A percentile compares a stretch with the other conserved stretches of the same genome.
These are phyloP conservation scores for Metarhizium rileyi DNA, from an alignment of 2,329 filamentous ascomycete species.

Conservation along the genomic window DNA sequence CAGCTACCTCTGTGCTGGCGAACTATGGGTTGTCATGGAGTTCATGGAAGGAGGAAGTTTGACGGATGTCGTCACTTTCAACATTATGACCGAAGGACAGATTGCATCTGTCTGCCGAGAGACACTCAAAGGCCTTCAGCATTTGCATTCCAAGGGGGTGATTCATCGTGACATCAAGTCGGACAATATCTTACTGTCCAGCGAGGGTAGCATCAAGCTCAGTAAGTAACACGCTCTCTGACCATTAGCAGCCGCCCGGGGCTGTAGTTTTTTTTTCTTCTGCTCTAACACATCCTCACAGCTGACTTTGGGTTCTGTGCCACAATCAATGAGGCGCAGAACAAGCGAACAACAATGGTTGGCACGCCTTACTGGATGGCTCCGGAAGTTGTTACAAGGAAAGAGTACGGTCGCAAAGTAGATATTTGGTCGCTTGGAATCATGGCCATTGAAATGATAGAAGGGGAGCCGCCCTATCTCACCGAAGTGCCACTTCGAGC, in stretches of 20 bases:
- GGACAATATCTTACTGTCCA: slow-evolving; percentile 88
- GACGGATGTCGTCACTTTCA: slow-evolving; percentile 97
- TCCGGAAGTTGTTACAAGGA: slow-evolving; percentile 90
- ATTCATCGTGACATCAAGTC: slow-evolving; percentile 99
- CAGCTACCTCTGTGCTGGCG: slow-evolving; percentile 80
- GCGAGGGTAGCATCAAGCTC: slow-evolving; percentile 94
- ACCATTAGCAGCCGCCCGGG: not conserved
- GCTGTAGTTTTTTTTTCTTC: not conserved
- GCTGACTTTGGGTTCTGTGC: slow-evolving; percentile 98
- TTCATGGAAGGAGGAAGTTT: slow-evolving; percentile 98
- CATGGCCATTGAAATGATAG: slow-evolving; percentile 99
- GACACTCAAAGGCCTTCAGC: slow-evolving; percentile 83
- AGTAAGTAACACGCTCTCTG: slow-evolving; percentile 48
- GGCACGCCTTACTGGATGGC: slow-evolving; percentile 99
- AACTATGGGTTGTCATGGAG: slow-evolving; percentile 99
- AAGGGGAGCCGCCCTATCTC: slow-evolving; percentile 93
- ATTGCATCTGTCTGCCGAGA: slow-evolving; percentile 94
- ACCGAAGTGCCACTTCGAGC: slow-evolving; percentile 90
- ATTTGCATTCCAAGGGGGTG: slow-evolving; percentile 93
- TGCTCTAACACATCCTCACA: slow-evolving; percentile 30
- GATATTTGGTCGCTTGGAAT: slow-evolving; percentile 98
- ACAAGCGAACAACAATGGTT: slow-evolving; percentile 98
- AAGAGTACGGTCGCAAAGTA: slow-evolving; percentile 96
- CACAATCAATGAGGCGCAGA: slow-evolving; percentile 93
- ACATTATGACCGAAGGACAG: slow-evolving; percentile 97